These are phyloP conservation scores for Trichoderma pleuroti DNA, from an alignment of 2,329 filamentous ascomycete genomes.

Conservation along the genomic window DNA sequence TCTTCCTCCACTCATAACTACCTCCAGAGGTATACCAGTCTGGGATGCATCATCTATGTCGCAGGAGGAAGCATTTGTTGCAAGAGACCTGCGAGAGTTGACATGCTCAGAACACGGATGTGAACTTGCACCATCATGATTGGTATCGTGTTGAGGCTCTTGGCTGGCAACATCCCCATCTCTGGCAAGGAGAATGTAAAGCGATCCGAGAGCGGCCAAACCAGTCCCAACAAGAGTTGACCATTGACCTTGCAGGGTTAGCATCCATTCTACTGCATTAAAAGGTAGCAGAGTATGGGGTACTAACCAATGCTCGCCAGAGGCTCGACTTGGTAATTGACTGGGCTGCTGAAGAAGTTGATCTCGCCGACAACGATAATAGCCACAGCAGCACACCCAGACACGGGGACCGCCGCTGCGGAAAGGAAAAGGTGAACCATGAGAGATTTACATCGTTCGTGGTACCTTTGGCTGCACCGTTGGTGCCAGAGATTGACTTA, in stretches of 20 bases:
- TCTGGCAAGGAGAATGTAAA: conserved; percentile 50
- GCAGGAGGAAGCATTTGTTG: not conserved
- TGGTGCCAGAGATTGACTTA: conserved; percentile 49
- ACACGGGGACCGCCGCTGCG: conserved; percentile 56
- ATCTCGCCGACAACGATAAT: conserved; percentile 60
- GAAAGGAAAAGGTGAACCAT: conserved; percentile 52
- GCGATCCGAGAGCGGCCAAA: conserved; percentile 55
- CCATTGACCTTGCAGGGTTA: conserved; percentile 49
- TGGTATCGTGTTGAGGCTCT: not conserved
- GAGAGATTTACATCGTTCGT: conserved; percentile 53
- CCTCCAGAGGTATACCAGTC: not conserved
- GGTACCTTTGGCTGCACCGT: conserved; percentile 48
- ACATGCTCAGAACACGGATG: conserved; percentile 11
- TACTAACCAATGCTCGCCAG: conserved; percentile 56
- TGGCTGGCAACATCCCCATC: conserved; percentile 25
- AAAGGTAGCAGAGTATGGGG: not conserved
- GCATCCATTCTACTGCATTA: not conserved
- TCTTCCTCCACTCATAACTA: not conserved
- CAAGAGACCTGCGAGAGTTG: not conserved
- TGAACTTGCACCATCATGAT: conserved; percentile 10
- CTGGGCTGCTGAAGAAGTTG: conserved; percentile 58
- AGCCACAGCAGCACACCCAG: conserved; percentile 54
- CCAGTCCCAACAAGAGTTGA: conserved; percentile 56
- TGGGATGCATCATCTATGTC: not conserved
- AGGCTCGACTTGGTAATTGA: conserved; percentile 59